Evolutionary conservation across 2,329 filamentous ascomycete genomes (phyloP), one percentile per base, ranked within the genome.

Genomic region (Botryotinia convoluta): DNA sequence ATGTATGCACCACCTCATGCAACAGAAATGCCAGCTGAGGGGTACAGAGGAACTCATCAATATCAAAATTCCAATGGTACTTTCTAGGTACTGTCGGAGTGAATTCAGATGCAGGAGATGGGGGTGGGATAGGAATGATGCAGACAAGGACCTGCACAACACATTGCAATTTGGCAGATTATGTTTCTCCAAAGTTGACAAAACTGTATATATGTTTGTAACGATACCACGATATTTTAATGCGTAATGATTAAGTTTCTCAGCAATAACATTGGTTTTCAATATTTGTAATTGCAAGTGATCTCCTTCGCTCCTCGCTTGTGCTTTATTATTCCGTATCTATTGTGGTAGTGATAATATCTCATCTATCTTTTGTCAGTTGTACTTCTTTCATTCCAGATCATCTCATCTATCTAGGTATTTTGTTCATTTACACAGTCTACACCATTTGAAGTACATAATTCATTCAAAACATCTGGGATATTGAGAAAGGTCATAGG

Each of bases 181-280:
- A 69, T 57, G 20, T 42, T 42, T 67, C 18, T 42, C 7, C n/a
- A 20, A 42, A 42, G 48, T 57, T 42, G 65, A 20, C 32, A 42
- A 22, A 4, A 26, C 12, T 62, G 60, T 42, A 42, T 9, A 63
- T 57, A 59, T 42, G 20, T 44, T 42, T 69, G 10, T 42, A 42
- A 69, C 20, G 64, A 69, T 42, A 42, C 37, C n/a, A 69, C 39
- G 65, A 69, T 69, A 69, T 69, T 29, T 67, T 54, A 57, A 69
- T 69, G 65, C 48, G 35, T 42, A 57, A 54, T 67, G 20, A 54
- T 67, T 9, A 20, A 12, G 2, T 29, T 54, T 54, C 32, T 54
- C 16, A 5, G 39, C 51, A 5, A n/a, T 3, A 54, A 37, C 8
- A 6, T 51, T 35, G 22, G 3, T 32, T n/a, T 29, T 22, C 22